phyloP scores from a whole-genome alignment of 2,329 filamentous ascomycete genomes.

The Tympanopsis confertula region DNA sequence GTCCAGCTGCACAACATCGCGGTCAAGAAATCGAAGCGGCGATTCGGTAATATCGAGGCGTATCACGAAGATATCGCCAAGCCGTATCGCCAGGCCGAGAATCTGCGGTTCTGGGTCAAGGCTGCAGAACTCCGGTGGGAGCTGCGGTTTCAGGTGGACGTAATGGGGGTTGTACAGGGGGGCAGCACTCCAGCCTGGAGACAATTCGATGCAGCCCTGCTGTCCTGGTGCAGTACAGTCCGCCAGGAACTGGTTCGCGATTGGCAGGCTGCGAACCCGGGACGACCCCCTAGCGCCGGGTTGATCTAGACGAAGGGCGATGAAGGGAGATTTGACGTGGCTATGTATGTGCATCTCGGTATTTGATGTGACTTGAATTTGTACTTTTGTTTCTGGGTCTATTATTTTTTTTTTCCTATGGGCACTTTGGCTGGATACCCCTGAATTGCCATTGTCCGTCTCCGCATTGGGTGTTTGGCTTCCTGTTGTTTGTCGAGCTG shows the following conservation, averaged over 20 bases:
- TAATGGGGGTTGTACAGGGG: conserved; percentile 48
- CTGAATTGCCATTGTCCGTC: no score
- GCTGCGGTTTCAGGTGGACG: conserved; percentile 44
- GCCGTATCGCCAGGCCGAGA: conserved; percentile 54
- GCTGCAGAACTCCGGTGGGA: conserved; percentile 56
- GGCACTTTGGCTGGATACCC: no score
- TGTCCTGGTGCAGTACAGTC: conserved; percentile 46
- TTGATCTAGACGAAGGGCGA: no score
- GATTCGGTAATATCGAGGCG: conserved; percentile 49
- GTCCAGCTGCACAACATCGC: conserved; percentile 50
- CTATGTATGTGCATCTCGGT: no score
- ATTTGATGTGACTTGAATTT: no score
- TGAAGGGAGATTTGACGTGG: no score
- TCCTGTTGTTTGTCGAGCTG: no score
- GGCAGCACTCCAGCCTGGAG: conserved; percentile 36
- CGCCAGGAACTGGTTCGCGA: conserved; percentile 47
- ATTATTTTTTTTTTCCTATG: no score
- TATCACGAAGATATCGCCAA: conserved; percentile 52
- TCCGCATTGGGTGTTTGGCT: no score
- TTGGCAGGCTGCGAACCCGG: no score
- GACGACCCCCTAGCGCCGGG: no score
- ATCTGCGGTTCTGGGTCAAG: conserved; percentile 54
- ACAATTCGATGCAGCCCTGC: conserved; percentile 42
- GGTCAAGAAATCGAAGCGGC: conserved; percentile 44
- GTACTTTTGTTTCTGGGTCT: no score